Percentiles rank a stretch among this genome's conserved stretches.
Conservation (phyloP, 192 early-diverging fungal genomes). For the Backusella parvicylindrica region DNA sequence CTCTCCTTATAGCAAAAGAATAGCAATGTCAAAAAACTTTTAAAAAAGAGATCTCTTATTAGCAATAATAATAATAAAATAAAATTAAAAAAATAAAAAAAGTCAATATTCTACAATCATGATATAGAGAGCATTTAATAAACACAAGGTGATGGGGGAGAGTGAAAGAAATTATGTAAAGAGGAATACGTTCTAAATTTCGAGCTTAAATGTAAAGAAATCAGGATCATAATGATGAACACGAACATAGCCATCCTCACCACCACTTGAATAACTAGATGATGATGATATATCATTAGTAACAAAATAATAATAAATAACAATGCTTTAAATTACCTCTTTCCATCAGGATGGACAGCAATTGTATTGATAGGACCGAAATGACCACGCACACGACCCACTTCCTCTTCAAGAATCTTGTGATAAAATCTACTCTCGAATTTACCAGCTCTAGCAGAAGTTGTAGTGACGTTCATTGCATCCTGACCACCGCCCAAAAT, state of each 20-base stretch:
- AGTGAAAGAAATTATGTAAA: not conserved
- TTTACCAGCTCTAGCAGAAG: constrained; percentile 85
- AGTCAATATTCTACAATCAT: not conserved
- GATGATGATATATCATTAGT: not conserved
- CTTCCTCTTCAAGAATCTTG: constrained; percentile 92
- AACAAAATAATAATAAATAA: not conserved
- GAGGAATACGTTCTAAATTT: constrained; percentile 34
- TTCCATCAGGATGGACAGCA: constrained; percentile 95
- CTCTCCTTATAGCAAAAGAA: constrained; percentile 7
- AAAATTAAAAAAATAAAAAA: not conserved
- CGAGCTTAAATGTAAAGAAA: constrained; percentile 91
- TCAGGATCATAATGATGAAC: constrained; percentile 94
- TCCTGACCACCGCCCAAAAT: constrained; percentile 97
- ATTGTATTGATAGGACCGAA: constrained; percentile 99
- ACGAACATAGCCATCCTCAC: constrained; percentile 97
- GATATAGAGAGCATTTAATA: not conserved
- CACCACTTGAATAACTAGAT: constrained; percentile 83
- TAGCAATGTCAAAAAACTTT: not conserved
- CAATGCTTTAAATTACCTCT: constrained; percentile 29
- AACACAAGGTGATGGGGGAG: not conserved
- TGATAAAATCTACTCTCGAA: constrained; percentile 98
- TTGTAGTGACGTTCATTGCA: constrained; percentile 94
- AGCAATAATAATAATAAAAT: too few relatives aligned
- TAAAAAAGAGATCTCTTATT: too few relatives aligned
- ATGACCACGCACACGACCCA: constrained; percentile 95